phyloP scores from a whole-genome alignment of 768 basidiomycete genomes.

The Tephrocybe sp. region DNA sequence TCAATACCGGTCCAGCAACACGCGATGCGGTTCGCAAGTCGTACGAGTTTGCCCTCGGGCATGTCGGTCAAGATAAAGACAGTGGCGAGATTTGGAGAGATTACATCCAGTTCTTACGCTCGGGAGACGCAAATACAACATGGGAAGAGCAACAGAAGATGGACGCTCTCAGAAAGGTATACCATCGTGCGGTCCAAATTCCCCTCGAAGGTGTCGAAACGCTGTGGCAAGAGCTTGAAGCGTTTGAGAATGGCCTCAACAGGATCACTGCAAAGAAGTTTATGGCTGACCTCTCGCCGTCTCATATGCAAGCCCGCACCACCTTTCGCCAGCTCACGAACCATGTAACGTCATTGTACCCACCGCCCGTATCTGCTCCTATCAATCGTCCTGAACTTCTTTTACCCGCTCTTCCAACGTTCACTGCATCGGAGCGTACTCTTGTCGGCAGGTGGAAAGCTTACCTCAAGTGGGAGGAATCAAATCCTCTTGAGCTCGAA shows the following conservation, averaged over 20 bases:
- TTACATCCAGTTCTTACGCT: constrained; percentile 86
- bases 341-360: constrained; percentile 65
- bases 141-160: constrained; percentile 98
- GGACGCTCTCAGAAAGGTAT: constrained; percentile 88
- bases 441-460: constrained; percentile 87
- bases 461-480: constrained; percentile 95
- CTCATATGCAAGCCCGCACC: constrained; percentile 93
- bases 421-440: constrained; percentile 68
- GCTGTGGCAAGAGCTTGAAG: constrained; percentile 92
- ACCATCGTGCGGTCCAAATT: constrained; percentile 92
- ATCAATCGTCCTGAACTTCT: constrained; percentile 51
- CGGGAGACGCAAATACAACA: constrained; percentile 77
- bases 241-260: constrained; percentile 88
- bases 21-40: constrained; percentile 83
- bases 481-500: constrained; percentile 91
- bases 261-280: constrained; percentile 96
- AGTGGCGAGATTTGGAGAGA: constrained; percentile 93
- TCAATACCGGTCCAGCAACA: constrained; percentile 63
- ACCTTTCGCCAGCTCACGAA: constrained; percentile 79
- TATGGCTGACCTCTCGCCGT: constrained; percentile 87
- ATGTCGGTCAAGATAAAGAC: constrained; percentile 91
- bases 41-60: constrained; percentile 89
- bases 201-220: constrained; percentile 91
- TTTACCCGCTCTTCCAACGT: constrained; percentile 71
- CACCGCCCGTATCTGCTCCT: constrained; percentile 22